Base-by-base conservation (phyloP, 441 rosid species). In the Gossypium gossypioides region DNA sequence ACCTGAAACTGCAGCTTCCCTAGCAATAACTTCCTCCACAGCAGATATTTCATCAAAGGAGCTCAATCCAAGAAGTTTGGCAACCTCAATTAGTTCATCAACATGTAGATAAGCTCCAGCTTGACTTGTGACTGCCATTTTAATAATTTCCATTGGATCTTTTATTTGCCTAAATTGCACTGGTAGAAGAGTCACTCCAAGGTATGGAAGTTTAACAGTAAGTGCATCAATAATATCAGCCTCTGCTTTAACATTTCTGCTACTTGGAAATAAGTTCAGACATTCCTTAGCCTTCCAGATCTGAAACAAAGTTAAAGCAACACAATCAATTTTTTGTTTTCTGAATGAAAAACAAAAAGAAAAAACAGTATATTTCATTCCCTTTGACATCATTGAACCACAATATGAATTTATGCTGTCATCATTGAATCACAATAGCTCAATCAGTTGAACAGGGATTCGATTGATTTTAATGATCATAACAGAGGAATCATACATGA, bases 231-330 rank as follows among this genome's bases (percentile, higher is more conserved):
- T 90, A 68, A 86, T 72, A 81, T 90, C 94, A 61, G 87, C 85
- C 87, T 93, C 99, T 34, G 92, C 92, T 86, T 82, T 87, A 76
- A 96, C 91, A 73, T 77, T 81, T 75, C 89, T 89, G 89, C 96
- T 93, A 72, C 79, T 86, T 72, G 96, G 92, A 82, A 89, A 89
- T 76, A 96, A 78, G 82, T 80, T 88, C 55, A 96, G 84, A 81
- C 98, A 96, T 81, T 93, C 99, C 86, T 87, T 96, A 46, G 99
- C 99, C 86, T 84, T 93, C 98, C 96, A 91, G 71, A 96, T 93
- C 99, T 93, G 89, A 75, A 74, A 76, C 67, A 68, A 68, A 75
- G 72, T 80, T 67, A 61, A 34, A 74, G 2, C 56, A 81, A 68
- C 56, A 51, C 15, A 60, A 64, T 54, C 67, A 76, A 61, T 73